phyloP scores from a whole-genome alignment of 2,329 filamentous ascomycete species.

The Cytospora chrysosperma region DNA sequence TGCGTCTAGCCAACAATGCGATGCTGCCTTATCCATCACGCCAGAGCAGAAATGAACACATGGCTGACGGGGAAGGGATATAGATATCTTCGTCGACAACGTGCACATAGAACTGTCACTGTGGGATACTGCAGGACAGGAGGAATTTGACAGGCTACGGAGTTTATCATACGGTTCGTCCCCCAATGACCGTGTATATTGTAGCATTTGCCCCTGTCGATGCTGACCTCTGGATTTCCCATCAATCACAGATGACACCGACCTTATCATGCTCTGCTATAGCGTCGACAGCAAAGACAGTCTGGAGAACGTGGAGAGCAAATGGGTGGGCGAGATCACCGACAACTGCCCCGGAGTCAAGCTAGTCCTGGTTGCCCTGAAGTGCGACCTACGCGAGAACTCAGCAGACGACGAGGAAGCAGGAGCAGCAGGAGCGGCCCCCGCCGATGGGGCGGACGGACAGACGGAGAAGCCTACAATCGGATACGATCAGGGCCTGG shows the following conservation, averaged over 20 bases:
- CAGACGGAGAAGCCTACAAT: constrained; percentile 67
- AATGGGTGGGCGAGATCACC: constrained; percentile 97
- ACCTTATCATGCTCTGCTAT: constrained; percentile 98
- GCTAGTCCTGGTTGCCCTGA: constrained; percentile 90
- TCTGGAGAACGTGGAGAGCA: constrained; percentile 96
- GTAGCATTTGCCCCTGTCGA: background rate
- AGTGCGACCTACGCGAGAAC: constrained; percentile 90
- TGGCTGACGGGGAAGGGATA: constrained; percentile 14
- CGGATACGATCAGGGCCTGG: constrained; percentile 86
- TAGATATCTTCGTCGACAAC: constrained; percentile 97
- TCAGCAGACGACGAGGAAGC: constrained; percentile 67
- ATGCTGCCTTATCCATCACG: background rate
- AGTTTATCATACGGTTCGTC: constrained; percentile 82
- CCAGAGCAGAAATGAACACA: background rate
- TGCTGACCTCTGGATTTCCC: constrained; percentile 25
- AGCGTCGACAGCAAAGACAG: constrained; percentile 95
- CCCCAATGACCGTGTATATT: background rate
- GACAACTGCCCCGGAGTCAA: constrained; percentile 97
- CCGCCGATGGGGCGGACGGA: constrained; percentile 35
- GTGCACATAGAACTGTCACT: constrained; percentile 95
- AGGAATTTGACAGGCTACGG: constrained; percentile 96
- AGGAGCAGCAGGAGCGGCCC: constrained; percentile 35
- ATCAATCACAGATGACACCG: constrained; percentile 67
- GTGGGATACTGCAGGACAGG: constrained; percentile 98
- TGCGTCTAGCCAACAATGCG: constrained; percentile 43